phyloP scores from a whole-genome alignment of 2,329 filamentous ascomycete species.

The Fusarium camptoceras region DNA sequence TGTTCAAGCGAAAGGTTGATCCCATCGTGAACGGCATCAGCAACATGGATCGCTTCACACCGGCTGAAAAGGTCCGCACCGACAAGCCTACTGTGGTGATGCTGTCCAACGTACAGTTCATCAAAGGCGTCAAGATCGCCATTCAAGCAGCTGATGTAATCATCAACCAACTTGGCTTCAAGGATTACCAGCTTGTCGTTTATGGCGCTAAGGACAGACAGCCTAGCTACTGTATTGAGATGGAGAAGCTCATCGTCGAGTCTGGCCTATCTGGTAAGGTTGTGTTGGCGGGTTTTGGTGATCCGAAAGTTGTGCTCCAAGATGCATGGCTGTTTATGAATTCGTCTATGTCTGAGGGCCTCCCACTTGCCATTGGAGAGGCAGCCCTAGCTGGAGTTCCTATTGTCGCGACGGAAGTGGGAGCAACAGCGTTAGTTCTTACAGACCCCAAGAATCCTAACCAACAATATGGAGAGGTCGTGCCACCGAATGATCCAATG shows the following conservation, averaged over 20 bases:
- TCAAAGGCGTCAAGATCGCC: conserved; percentile 38
- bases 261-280: conserved; percentile 21
- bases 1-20: conserved; percentile 35
- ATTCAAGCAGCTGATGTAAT: conserved; percentile 38
- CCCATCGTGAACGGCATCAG: conserved; percentile 40
- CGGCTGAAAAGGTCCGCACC: conserved; percentile 35
- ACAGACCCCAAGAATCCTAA: conserved; percentile 34
- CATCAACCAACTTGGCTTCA: conserved; percentile 32
- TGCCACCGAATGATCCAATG: conserved; percentile 35
- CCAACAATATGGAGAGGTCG: conserved; percentile 37
- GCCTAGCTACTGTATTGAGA: conserved; percentile 34
- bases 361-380: conserved; percentile 37
- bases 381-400: conserved; percentile 36
- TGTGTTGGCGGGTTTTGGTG: conserved; percentile 33
- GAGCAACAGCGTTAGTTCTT: conserved; percentile 33
- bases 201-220: conserved; percentile 39
- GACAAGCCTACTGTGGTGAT: conserved; percentile 36
- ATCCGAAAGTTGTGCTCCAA: conserved; percentile 34
- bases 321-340: conserved; percentile 42
- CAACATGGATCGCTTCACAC: conserved; percentile 34
- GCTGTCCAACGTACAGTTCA: conserved; percentile 39
- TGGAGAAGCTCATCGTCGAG: conserved; percentile 38
- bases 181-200: conserved; percentile 34
- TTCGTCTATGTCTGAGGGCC: conserved; percentile 37
- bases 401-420: conserved; percentile 38